phyloP scores from a whole-genome alignment of 352 stramenopile genomes.

The Pythium sukuiense region DNA sequence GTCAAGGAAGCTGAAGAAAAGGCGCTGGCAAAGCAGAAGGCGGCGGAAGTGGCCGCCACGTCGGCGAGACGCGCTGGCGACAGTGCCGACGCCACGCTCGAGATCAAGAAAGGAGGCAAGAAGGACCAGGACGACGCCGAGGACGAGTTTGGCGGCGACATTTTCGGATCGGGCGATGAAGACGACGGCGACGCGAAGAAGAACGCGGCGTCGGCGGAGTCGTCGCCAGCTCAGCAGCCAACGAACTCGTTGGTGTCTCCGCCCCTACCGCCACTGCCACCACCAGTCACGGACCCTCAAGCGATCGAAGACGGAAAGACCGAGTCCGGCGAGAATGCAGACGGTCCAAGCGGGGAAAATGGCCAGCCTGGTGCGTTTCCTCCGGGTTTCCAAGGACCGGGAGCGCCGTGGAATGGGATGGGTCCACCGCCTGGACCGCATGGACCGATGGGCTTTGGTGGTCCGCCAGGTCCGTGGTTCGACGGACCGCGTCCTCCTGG shows the following conservation, averaged over 20 bases:
- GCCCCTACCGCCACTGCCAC: constrained; percentile 44
- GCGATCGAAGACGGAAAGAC: constrained; percentile 1
- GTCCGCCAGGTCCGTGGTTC: constrained; percentile 63
- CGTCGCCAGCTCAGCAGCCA: constrained; percentile 16
- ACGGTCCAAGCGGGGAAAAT: constrained; percentile 12
- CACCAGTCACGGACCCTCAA: constrained; percentile 10
- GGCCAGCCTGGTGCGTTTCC: constrained; percentile 7
- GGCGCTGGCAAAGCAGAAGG: constrained; percentile 77
- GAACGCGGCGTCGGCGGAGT: constrained; percentile 31
- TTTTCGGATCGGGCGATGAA: constrained; percentile 74
- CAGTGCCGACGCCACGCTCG: constrained; percentile 78
- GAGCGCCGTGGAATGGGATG: constrained; percentile 33
- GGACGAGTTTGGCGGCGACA: constrained; percentile 85
- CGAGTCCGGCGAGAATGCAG: constrained; percentile 4
- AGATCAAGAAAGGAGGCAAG: constrained; percentile 83
- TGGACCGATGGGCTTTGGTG: constrained; percentile 47
- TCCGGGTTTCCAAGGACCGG: constrained; percentile 18
- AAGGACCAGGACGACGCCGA: constrained; percentile 72
- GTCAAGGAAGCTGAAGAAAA: constrained; percentile 86
- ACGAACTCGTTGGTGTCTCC: not conserved
- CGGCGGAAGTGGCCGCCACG: constrained; percentile 52
- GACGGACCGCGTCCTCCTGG: constrained; percentile 66
- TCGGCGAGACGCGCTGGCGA: constrained; percentile 57
- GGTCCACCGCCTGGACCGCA: constrained; percentile 40
- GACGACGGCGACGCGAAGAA: constrained; percentile 32